phyloP scores from a whole-genome alignment of 2,329 filamentous ascomycete genomes.

The Ophiognomonia clavigignenti-juglandacearum region DNA sequence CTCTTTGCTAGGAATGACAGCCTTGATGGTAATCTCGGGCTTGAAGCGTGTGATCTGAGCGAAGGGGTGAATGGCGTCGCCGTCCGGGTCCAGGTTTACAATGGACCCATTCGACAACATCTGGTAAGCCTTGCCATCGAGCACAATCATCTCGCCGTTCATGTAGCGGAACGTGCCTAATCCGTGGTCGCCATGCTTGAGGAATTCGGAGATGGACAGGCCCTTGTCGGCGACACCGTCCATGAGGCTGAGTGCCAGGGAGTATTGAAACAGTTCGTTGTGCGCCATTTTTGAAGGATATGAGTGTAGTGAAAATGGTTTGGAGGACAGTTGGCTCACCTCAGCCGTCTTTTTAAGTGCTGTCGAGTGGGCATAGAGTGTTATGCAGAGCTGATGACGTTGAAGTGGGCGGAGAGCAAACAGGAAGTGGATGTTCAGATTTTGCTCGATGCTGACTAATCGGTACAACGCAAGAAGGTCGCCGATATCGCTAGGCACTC shows the following conservation, averaged over 20 bases:
- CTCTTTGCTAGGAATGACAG: slow-evolving; percentile 22
- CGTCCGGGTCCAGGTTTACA: slow-evolving; percentile 19
- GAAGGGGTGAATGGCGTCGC: slow-evolving; percentile 26
- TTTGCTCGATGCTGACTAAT: too few relatives aligned
- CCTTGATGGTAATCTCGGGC: slow-evolving; percentile 17
- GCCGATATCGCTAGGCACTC: too few relatives aligned
- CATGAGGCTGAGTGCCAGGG: slow-evolving; percentile 29
- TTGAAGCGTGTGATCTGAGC: slow-evolving; percentile 28
- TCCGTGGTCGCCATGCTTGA: slow-evolving; percentile 29
- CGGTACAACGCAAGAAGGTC: too few relatives aligned
- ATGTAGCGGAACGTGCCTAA: slow-evolving; percentile 30
- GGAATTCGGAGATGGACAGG: slow-evolving; percentile 23
- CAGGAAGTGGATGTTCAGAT: too few relatives aligned
- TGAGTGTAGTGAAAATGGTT: too few relatives aligned
- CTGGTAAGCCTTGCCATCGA: slow-evolving; percentile 27
- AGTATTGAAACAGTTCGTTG: slow-evolving; percentile 31
- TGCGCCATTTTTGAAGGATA: slow-evolving; percentile 23
- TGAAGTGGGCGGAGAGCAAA: too few relatives aligned
- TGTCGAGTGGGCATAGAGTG: too few relatives aligned
- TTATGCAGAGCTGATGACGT: too few relatives aligned
- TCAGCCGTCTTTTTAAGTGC: too few relatives aligned
- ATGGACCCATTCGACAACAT: slow-evolving; percentile 30
- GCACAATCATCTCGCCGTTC: slow-evolving; percentile 30
- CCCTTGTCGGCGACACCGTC: slow-evolving; percentile 29
- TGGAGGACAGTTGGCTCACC: too few relatives aligned